Evolutionary conservation across 2,329 filamentous ascomycete genomes (phyloP), one percentile per base, ranked within the genome.

Genomic region (Arthrobotrys sinensis): DNA sequence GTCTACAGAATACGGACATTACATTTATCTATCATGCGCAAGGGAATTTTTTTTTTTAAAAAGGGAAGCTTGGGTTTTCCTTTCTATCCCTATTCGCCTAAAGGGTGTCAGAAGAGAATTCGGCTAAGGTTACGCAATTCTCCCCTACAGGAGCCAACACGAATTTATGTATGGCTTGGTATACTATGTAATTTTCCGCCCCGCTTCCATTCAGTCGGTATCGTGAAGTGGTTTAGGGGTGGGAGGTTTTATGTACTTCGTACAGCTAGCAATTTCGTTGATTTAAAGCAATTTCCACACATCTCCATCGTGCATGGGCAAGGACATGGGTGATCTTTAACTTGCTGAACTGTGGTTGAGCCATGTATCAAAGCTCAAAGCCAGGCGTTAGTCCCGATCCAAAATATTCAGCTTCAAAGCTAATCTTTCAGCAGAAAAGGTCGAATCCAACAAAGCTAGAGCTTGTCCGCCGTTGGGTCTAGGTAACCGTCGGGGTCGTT

Each of bases 61-160:
- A 64, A 50, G 43, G 7, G 40, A 65, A 68, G 55, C 1, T 12
- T 10, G 19, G 64, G 24, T n/a, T 50, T 50, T 38, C 34, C 46
- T 66, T 67, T 24, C 4, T 40, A 40, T 24, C 7, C 38, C 24
- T 28, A 19, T 64, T 77, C 73, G 73, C 66, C 73, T 77, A 77
- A 77, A 28, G 11, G 67, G 36, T 63, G 60, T 65, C 40, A 67
- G 60, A 60, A 11, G 43, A 62, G 50, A 48, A 55, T 76, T 77
- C 73, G 73, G 66, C 66, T 77, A 77, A 71, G 66, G 73, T 77
- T 67, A 67, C 73, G 73, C 73, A 77, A 77, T 77, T 67, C 19
- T 77, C 48, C 66, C 66, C 62, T 65, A 70, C 62, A 48, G 57
- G 46, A 40, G 38, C 28, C 60, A 57, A 55, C 46, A 32, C 38